Evolutionary conservation across 2,329 filamentous ascomycete species (phyloP), one percentile per base, ranked within the genome.

Genomic region (Claviceps digitariae): DNA sequence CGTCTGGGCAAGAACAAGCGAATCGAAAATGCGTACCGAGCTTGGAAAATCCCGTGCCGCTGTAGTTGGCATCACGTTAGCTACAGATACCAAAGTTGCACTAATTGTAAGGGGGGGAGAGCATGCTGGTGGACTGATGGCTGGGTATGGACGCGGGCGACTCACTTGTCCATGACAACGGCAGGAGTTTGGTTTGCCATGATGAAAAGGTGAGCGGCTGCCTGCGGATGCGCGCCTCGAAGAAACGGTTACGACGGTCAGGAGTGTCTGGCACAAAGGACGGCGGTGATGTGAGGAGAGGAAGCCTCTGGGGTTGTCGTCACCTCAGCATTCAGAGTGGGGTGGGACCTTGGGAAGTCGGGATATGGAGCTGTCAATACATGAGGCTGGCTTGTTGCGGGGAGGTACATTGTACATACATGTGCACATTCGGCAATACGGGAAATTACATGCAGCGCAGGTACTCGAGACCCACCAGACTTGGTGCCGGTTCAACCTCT

Each of bases 131-230:
- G n/a, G 46, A 36, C n/a, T 9, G 51, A 63, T n/a, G n/a, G n/a
- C n/a, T n/a, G 64, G 58, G 65, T 69, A 6, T 17, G 36, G 43
- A 13, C 43, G 21, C n/a, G 40, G 57, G 65, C 73, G 65, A 80
- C 89, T 74, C 85, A 96, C 93, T 98, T 98, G 93, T 98, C 93
- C 91, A 98, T 98, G 89, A 98, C 93, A 96, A 98, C 93, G 87
- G 93, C 93, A 66, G 93, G 93, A 69, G 93, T 97, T 83, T 97
- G 91, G 76, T 87, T 86, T 69, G 93, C 91, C 93, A 98, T 98
- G 63, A 55, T 63, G 63, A 59, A 7, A 38, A 51, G 53, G 55
- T 53, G 50, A 56, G 61, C 59, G 61, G 59, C 60, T 57, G 54
- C 55, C 60, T 57, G 54, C 55, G 45, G 38, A 52, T 55, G 57